These are phyloP conservation scores for Saprolegnia diclina DNA, from an alignment of 352 stramenopile genomes.

Conservation along the genomic window DNA sequence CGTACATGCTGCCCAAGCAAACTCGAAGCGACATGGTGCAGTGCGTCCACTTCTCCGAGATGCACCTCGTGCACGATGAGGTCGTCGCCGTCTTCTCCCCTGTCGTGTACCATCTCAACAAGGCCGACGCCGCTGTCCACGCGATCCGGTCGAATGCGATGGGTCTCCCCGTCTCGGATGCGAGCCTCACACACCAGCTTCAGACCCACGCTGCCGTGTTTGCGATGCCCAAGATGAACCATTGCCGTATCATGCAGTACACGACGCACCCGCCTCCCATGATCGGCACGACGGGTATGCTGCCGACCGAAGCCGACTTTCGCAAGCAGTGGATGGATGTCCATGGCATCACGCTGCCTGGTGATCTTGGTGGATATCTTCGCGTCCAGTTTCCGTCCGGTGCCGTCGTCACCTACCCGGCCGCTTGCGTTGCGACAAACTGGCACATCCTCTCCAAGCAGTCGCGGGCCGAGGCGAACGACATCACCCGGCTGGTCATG, in stretches of 20 bases:
- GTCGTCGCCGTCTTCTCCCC: constrained; percentile 20
- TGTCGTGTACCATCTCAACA: constrained; percentile 25
- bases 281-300: constrained; percentile 22
- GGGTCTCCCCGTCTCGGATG: constrained; percentile 2
- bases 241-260: constrained; percentile 34
- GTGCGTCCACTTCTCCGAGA: constrained; percentile 15
- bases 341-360: constrained; percentile 36
- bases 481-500: constrained; percentile 33
- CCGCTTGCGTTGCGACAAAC: constrained; percentile 36
- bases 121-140: constrained; percentile 11
- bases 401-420: constrained; percentile 38
- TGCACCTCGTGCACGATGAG: constrained; percentile 14
- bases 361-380: constrained; percentile 38
- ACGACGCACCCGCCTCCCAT: background rate
- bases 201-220: background rate
- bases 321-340: constrained; percentile 37
- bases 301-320: constrained; percentile 35
- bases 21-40: constrained; percentile 21
- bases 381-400: constrained; percentile 35
- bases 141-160: background rate
- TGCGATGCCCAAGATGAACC: constrained; percentile 29
- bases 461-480: constrained; percentile 33
- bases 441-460: constrained; percentile 38
- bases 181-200: background rate
- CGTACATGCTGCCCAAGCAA: constrained; percentile 23